phyloP scores from a whole-genome alignment of 257 asterid genomes.

The Salvia hispanica region DNA sequence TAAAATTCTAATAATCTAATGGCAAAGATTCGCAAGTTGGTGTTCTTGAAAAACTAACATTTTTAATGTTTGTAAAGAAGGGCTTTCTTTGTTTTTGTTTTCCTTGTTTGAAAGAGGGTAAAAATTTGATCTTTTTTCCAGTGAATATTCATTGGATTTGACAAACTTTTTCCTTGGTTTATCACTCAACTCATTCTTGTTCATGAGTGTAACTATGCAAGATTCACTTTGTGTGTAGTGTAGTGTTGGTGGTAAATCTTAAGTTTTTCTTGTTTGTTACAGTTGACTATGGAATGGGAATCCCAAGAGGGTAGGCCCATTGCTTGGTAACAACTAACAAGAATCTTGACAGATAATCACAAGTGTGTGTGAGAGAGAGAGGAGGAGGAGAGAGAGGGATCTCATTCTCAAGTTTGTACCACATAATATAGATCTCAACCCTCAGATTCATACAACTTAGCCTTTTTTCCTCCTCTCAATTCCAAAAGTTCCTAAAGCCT shows the following conservation, averaged over 20 bases:
- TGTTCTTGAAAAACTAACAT: conserved; percentile 17
- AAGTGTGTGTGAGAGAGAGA: not conserved
- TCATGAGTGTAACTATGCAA: not conserved
- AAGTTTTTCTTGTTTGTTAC: conserved; percentile 3
- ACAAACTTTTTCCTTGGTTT: conserved; percentile 23
- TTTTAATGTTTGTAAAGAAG: not conserved
- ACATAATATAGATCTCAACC: not conserved
- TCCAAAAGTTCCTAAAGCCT: not conserved
- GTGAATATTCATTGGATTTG: conserved; percentile 15
- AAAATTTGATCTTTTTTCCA: not conserved
- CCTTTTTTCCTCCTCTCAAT: not conserved
- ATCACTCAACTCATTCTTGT: conserved; percentile 17
- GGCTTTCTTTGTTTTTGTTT: not conserved
- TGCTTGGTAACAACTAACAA: conserved; percentile 40
- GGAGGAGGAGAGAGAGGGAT: not conserved
- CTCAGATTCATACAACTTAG: not conserved
- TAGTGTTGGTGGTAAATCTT: not conserved
- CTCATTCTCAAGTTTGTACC: conserved; percentile 8
- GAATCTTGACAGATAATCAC: conserved; percentile 48
- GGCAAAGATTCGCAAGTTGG: conserved; percentile 34
- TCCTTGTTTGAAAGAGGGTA: not conserved
- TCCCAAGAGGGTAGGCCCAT: conserved; percentile 39
- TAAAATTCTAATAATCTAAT: not conserved
- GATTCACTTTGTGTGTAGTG: not conserved
- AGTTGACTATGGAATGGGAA: conserved; percentile 39